Evolutionary conservation across 192 early-diverging fungal genomes (phyloP).

Genomic region (Funneliformis mosseae): DNA sequence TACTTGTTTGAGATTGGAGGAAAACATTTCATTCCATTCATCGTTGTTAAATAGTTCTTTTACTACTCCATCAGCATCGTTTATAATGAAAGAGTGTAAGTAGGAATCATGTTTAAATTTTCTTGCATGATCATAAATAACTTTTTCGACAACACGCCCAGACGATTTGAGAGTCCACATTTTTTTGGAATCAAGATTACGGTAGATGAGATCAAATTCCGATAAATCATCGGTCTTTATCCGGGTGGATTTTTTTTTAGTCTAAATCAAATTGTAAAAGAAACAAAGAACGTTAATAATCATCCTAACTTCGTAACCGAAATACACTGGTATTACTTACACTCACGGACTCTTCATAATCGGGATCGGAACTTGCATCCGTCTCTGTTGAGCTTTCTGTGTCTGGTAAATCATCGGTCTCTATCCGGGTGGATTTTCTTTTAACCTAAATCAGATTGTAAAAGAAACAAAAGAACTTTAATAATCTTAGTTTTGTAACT

Average conservation of each 20-base stretch:
- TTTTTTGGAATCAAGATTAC: background rate
- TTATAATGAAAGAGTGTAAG: slow-evolving; percentile 25
- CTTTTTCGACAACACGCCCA: background rate
- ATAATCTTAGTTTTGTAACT: too few relatives aligned
- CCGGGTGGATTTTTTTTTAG: too few relatives aligned
- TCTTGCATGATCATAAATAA: slow-evolving; percentile 10
- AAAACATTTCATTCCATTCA: slow-evolving; percentile 24
- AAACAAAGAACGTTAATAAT: too few relatives aligned
- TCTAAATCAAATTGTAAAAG: too few relatives aligned
- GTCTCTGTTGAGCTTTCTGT: too few relatives aligned
- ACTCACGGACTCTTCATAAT: too few relatives aligned
- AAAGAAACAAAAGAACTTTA: too few relatives aligned
- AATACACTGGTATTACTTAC: too few relatives aligned
- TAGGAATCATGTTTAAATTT: slow-evolving; percentile 15
- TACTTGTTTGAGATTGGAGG: background rate
- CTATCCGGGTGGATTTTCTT: background rate
- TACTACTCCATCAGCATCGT: background rate
- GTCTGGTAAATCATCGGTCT: background rate
- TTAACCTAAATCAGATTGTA: too few relatives aligned
- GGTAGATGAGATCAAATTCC: background rate
- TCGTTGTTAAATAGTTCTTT: background rate
- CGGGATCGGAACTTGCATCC: too few relatives aligned
- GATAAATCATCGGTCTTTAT: background rate
- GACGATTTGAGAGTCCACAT: slow-evolving; percentile 17
- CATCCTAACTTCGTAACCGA: too few relatives aligned